A percentile compares a stretch with the other conserved stretches of the same genome.
Conservation (phyloP, 345 rosid species). For the Stellera chamaejasme region DNA sequence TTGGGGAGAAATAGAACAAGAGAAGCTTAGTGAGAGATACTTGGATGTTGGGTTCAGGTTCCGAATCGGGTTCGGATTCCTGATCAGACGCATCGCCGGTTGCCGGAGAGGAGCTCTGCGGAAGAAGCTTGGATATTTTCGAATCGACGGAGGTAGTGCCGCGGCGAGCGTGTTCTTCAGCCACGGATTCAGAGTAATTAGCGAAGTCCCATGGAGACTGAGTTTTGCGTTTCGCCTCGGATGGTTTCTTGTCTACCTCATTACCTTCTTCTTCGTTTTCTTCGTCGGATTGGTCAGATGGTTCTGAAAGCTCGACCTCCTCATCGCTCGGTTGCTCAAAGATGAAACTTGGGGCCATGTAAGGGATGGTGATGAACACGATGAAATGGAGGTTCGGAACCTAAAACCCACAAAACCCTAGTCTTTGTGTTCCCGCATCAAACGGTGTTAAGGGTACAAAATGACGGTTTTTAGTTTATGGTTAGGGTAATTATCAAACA, state of each 20-base stretch:
- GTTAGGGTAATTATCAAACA: too few relatives aligned
- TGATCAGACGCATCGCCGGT: constrained; percentile 35
- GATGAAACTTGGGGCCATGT: constrained; percentile 43
- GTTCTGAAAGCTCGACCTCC: constrained; percentile 33
- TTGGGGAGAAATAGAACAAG: neutral
- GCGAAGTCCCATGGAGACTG: constrained; percentile 96
- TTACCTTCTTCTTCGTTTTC: constrained; percentile 23
- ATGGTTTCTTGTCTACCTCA: constrained; percentile 21
- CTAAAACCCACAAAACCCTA: too few relatives aligned
- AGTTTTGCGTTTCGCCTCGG: constrained; percentile 13
- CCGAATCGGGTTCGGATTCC: constrained; percentile 51
- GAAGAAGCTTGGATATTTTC: constrained; percentile 65
- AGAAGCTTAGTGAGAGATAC: constrained; percentile 21
- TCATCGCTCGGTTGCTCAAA: constrained; percentile 70
- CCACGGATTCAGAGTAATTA: constrained; percentile 68
- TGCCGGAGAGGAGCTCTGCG: constrained; percentile 29
- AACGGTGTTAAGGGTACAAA: too few relatives aligned
- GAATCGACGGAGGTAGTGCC: constrained; percentile 83
- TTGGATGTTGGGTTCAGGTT: constrained; percentile 53
- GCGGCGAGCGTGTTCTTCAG: constrained; percentile 88
- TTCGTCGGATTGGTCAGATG: constrained; percentile 26
- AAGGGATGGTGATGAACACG: too few relatives aligned
- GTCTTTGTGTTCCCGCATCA: too few relatives aligned
- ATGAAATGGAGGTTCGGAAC: too few relatives aligned
- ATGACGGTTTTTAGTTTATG: too few relatives aligned